Percentiles rank a stretch among this genome's conserved stretches.
Evolutionary conservation across 2,329 filamentous ascomycete genomes (phyloP).

Genomic region (Calonectria honghensis): DNA sequence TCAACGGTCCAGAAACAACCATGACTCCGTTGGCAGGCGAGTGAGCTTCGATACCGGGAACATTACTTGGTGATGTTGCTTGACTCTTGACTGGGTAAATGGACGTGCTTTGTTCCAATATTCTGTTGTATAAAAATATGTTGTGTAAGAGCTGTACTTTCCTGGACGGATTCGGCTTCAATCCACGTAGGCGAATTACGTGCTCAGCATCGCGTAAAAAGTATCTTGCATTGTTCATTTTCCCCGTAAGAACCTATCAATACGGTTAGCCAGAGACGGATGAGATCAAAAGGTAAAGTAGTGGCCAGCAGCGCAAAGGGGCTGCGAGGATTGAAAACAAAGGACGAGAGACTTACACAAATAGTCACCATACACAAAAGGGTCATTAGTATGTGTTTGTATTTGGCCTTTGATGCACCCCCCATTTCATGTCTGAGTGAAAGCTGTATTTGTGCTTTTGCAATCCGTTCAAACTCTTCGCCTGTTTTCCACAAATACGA

Average conservation of each 20-base stretch:
- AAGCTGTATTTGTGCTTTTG: background rate
- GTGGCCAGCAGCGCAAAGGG: background rate
- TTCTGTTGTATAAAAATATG: slow-evolving; percentile 14
- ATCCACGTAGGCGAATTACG: background rate
- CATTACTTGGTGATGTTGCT: too few relatives aligned
- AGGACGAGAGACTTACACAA: background rate
- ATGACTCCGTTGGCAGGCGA: background rate
- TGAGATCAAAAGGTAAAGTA: background rate
- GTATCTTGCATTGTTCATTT: background rate
- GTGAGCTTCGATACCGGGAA: too few relatives aligned
- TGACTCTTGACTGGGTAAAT: background rate
- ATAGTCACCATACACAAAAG: slow-evolving; percentile 5
- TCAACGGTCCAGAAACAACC: background rate
- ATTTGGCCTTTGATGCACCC: slow-evolving; percentile 3
- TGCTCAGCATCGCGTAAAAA: slow-evolving; percentile 1
- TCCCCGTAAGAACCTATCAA: background rate
- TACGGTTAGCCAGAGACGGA: background rate
- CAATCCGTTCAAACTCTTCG: background rate
- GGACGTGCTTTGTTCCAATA: slow-evolving; percentile 5
- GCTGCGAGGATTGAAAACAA: background rate
- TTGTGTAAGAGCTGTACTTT: slow-evolving; percentile 14
- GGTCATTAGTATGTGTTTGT: slow-evolving; percentile 15
- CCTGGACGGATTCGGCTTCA: background rate
- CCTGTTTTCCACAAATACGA: slow-evolving; percentile 17
- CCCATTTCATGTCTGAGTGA: background rate